Conservation (phyloP, 1,284 basidiomycete genomes). For the Coniferiporia weirii region DNA sequence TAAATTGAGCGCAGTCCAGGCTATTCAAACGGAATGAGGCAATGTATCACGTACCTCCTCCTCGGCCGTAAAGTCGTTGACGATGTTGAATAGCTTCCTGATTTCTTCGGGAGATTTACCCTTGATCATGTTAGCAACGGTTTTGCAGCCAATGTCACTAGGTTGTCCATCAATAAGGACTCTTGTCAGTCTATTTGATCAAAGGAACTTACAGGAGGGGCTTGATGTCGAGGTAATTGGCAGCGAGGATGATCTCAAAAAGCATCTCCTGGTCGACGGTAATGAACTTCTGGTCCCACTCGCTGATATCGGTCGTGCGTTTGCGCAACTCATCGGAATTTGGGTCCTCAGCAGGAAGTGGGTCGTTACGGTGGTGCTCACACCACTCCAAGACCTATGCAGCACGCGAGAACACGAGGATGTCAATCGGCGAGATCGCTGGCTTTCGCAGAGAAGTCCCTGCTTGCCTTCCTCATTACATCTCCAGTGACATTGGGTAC, state of each 20-base stretch:
- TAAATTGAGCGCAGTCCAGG: background rate
- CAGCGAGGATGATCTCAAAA: conserved; percentile 99
- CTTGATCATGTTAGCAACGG: conserved; percentile 99
- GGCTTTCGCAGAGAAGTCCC: background rate
- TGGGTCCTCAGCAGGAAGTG: conserved; percentile 80
- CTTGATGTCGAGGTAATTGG: conserved; percentile 99
- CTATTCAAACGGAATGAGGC: background rate
- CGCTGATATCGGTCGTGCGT: conserved; percentile 94
- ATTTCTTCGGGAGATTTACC: conserved; percentile 97
- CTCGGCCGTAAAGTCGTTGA: conserved; percentile 98
- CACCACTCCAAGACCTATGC: conserved; percentile 96
- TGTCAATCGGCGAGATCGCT: background rate
- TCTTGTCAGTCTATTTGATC: too few species aligned
- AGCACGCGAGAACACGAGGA: background rate
- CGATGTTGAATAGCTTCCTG: conserved; percentile 94
- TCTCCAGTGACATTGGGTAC: conserved; percentile 95
- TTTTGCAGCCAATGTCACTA: conserved; percentile 99
- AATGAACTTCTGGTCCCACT: conserved; percentile 99
- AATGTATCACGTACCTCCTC: conserved; percentile 69
- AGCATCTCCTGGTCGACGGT: conserved; percentile 96
- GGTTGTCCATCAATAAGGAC: too few species aligned
- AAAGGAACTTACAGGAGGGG: conserved; percentile 75
- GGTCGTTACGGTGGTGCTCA: conserved; percentile 96
- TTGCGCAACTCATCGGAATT: conserved; percentile 92
- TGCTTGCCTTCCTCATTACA: conserved; percentile 87